These are phyloP conservation scores for Rugonectria rugulosa DNA, from an alignment of 2,329 filamentous ascomycete genomes.

Conservation along the genomic window DNA sequence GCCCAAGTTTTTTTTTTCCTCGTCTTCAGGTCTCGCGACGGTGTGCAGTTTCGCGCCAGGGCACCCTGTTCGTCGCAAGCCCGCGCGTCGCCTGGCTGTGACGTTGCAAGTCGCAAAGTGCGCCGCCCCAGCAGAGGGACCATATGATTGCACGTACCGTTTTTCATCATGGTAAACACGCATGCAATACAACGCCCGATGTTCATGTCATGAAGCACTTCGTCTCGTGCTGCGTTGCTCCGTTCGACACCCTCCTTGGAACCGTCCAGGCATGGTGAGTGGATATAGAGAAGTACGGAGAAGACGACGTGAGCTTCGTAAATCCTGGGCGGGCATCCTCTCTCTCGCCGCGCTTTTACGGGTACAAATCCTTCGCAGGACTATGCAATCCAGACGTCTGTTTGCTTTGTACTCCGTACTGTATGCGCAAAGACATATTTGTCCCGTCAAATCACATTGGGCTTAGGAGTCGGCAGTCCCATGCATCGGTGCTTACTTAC, in stretches of 20 bases:
- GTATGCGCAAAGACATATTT: conserved; percentile 22
- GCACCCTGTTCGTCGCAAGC: conserved; percentile 24
- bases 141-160: conserved; percentile 32
- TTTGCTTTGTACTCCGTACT: conserved; percentile 9
- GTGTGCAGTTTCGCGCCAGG: conserved; percentile 9
- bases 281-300: too few relatives aligned
- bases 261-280: too few relatives aligned
- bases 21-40: conserved; percentile 14
- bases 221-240: too few relatives aligned
- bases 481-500: background rate
- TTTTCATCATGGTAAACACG: conserved; percentile 6
- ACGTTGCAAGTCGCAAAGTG: conserved; percentile 28
- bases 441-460: conserved; percentile 4
- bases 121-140: conserved; percentile 23
- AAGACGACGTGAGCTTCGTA: too few relatives aligned
- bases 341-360: too few relatives aligned
- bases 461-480: background rate
- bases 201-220: too few relatives aligned
- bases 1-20: conserved; percentile 8
- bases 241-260: too few relatives aligned
- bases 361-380: too few relatives aligned
- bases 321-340: too few relatives aligned
- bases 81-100: conserved; percentile 30
- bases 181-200: too few relatives aligned
- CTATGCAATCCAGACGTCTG: too few relatives aligned